Conservation (phyloP, 2,329 filamentous ascomycete species). For the Pseudogymnoascus sp. region DNA sequence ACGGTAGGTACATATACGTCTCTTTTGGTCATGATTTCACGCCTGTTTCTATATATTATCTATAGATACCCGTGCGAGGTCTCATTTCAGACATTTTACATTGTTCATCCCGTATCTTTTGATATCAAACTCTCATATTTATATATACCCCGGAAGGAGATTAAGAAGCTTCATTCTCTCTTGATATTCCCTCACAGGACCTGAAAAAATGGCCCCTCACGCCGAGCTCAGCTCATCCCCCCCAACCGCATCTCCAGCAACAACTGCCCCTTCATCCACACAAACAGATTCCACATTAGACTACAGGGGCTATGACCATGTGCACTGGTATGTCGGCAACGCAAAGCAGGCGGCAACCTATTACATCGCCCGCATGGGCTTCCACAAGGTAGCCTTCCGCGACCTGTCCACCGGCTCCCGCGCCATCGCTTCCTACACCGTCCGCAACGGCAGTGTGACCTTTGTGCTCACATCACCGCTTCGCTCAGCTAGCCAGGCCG, state of each 20-base stretch:
- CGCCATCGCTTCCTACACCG: constrained; percentile 73
- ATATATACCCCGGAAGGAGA: constrained; percentile 27
- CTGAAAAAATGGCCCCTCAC: constrained; percentile 19
- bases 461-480: constrained; percentile 82
- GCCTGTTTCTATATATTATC: background rate
- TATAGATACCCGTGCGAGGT: background rate
- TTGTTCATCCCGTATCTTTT: background rate
- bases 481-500: constrained; percentile 48
- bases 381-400: constrained; percentile 71
- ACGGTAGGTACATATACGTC: background rate
- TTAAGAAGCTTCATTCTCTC: constrained; percentile 36
- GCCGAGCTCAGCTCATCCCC: constrained; percentile 17
- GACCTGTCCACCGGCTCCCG: constrained; percentile 84
- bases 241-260: constrained; percentile 17
- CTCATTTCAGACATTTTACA: background rate
- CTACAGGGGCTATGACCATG: constrained; percentile 83
- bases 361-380: constrained; percentile 82
- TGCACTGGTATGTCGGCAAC: constrained; percentile 95
- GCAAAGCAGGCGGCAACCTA: constrained; percentile 90
- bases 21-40: background rate
- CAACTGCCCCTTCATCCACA: constrained; percentile 29
- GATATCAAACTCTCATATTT: background rate
- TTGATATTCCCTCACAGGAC: background rate
- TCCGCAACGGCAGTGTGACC: constrained; percentile 65
- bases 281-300: constrained; percentile 31